A percentile compares a stretch with the other conserved stretches of the same genome.
phyloP scores from a whole-genome alignment of 2,329 filamentous ascomycete species.

The Aspergillus sp. region DNA sequence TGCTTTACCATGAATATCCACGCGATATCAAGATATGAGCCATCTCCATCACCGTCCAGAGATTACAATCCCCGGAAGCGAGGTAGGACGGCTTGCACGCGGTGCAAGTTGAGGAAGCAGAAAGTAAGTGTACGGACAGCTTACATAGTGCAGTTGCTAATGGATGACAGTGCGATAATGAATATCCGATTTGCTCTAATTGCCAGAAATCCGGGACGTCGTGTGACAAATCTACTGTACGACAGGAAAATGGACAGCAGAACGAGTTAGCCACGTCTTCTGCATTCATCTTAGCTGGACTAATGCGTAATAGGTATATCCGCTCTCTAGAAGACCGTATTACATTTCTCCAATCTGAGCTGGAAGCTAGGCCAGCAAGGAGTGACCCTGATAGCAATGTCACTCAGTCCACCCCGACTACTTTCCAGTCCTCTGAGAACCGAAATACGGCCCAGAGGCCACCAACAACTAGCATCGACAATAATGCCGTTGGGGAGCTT shows the following conservation, averaged over 20 bases:
- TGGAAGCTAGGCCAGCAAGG: conserved; percentile 14
- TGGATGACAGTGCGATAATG: conserved; percentile 37
- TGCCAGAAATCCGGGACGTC: conserved; percentile 36
- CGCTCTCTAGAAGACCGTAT: conserved; percentile 38
- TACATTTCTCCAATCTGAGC: conserved; percentile 34
- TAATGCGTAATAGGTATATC: conserved; percentile 28
- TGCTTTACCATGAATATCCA: conserved; percentile 12
- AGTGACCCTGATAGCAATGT: conserved; percentile 9
- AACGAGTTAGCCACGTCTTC: conserved; percentile 24
- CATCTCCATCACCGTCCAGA: conserved; percentile 16
- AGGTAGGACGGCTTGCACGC: conserved; percentile 40
- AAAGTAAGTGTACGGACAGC: conserved; percentile 23
- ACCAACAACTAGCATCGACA: conserved; percentile 19
- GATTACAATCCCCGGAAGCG: conserved; percentile 40
- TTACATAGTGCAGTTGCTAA: neutral
- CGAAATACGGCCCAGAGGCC: conserved; percentile 12
- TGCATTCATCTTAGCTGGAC: neutral
- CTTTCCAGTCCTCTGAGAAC: conserved; percentile 19
- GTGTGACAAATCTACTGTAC: conserved; percentile 39
- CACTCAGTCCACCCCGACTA: conserved; percentile 11
- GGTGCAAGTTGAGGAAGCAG: conserved; percentile 42
- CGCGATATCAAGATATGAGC: conserved; percentile 16
- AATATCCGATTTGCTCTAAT: conserved; percentile 41
- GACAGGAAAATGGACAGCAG: conserved; percentile 30
- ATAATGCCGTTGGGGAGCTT: conserved; percentile 38